Evolutionary conservation across 208 protist genomes (phyloP).

Genomic region (Crithidia mellificae): DNA sequence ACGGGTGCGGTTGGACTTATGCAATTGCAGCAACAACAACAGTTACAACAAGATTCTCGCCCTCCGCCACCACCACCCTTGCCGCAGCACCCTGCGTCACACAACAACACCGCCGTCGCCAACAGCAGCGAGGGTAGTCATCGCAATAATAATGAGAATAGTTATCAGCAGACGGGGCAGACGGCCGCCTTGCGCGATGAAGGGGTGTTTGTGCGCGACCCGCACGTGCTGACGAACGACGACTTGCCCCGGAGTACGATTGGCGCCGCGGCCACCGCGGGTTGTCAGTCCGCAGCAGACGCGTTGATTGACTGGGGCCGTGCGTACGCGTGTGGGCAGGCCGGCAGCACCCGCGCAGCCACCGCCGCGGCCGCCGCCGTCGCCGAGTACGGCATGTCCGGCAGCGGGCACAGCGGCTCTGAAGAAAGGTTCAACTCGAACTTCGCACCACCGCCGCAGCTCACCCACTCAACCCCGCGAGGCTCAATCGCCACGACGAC

Average conservation of each 20-base stretch:
- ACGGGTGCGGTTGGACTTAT: too few relatives aligned
- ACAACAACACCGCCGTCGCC: too few relatives aligned
- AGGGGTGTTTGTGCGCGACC: not conserved
- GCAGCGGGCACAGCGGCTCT: not conserved
- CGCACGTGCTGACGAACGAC: conserved; percentile 1
- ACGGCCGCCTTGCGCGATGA: too few relatives aligned
- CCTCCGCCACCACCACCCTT: too few relatives aligned
- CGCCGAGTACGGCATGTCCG: conserved; percentile 2
- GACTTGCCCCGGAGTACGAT: not conserved
- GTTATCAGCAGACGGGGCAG: too few relatives aligned
- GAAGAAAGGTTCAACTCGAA: not conserved
- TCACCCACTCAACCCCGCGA: too few relatives aligned
- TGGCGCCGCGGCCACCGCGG: not conserved
- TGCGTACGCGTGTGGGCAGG: not conserved
- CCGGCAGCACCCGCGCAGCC: not conserved
- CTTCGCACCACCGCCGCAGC: not conserved
- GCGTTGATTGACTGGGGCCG: conserved; percentile 12
- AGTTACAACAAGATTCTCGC: not conserved
- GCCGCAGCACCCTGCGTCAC: too few relatives aligned
- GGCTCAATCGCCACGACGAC: not conserved
- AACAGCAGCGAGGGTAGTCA: too few relatives aligned
- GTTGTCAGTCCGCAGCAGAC: not conserved
- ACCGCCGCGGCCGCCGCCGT: not conserved
- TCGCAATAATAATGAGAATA: too few relatives aligned
- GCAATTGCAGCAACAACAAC: not conserved